These are phyloP conservation scores for Pythium folliculosum DNA, from an alignment of 352 stramenopile species.

Conservation along the genomic window DNA sequence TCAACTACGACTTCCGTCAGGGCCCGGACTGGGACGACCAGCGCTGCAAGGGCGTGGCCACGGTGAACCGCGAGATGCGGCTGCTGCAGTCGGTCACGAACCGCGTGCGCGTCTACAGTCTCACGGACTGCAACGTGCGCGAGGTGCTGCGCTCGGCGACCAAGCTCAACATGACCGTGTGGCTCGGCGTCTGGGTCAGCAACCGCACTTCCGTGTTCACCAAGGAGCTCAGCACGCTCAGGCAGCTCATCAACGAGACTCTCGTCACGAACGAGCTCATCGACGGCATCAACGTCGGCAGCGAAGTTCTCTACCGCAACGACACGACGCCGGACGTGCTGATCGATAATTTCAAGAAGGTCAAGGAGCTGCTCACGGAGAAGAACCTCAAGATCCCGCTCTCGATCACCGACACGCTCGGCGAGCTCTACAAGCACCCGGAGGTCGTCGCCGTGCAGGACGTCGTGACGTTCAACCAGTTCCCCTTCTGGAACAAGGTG, in stretches of 20 bases:
- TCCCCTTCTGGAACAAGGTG: conserved; percentile 84
- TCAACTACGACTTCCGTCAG: conserved; percentile 86
- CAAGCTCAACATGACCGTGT: conserved; percentile 67
- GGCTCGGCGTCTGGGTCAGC: conserved; percentile 85
- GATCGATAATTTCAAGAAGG: conserved; percentile 69
- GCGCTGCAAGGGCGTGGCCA: conserved; percentile 65
- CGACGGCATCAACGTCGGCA: conserved; percentile 82
- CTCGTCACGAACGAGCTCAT: conserved; percentile 68
- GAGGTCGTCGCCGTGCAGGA: conserved; percentile 71
- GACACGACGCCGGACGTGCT: conserved; percentile 68
- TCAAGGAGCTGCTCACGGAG: conserved; percentile 65
- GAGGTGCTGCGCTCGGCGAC: conserved; percentile 64
- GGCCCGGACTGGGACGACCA: conserved; percentile 70
- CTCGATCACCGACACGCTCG: conserved; percentile 82
- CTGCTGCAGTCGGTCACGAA: conserved; percentile 57
- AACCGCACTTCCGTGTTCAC: conserved; percentile 63
- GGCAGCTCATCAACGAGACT: conserved; percentile 51
- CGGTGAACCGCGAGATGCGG: conserved; percentile 61
- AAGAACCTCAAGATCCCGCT: conserved; percentile 60
- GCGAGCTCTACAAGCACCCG: conserved; percentile 73
- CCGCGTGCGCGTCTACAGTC: conserved; percentile 80
- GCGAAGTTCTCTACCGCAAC: conserved; percentile 75
- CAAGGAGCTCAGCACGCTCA: conserved; percentile 56
- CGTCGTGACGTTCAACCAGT: conserved; percentile 83
- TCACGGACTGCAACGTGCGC: conserved; percentile 76